These are phyloP conservation scores for Aspergillus sp. DNA, from an alignment of 2,329 filamentous ascomycete species.

Conservation along the genomic window DNA sequence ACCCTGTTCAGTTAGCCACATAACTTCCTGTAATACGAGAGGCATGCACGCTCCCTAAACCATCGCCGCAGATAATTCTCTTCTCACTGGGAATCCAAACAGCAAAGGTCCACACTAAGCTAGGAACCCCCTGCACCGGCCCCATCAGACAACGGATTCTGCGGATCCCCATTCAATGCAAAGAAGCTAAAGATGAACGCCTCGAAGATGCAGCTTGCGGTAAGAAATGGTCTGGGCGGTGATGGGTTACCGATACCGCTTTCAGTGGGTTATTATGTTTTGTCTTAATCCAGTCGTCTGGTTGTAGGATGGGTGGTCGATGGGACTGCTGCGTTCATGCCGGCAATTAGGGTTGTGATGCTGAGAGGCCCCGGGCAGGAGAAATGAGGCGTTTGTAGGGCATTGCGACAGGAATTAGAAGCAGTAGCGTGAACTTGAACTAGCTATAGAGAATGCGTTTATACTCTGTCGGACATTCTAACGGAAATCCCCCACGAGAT, in stretches of 20 bases:
- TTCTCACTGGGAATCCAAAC: constrained; percentile 31
- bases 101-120: constrained; percentile 28
- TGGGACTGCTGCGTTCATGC: constrained; percentile 9
- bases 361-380: constrained; percentile 27
- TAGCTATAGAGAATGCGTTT: too few relatives aligned
- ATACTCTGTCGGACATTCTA: too few relatives aligned
- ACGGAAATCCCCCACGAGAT: too few relatives aligned
- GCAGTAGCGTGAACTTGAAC: too few relatives aligned
- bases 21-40: constrained; percentile 14
- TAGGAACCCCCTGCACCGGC: constrained; percentile 27
- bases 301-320: constrained; percentile 36
- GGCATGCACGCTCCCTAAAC: constrained; percentile 34
- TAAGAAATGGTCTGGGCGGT: constrained; percentile 38
- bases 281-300: constrained; percentile 30
- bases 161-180: constrained; percentile 23
- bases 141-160: constrained; percentile 30
- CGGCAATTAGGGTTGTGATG: constrained; percentile 19
- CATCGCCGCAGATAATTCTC: constrained; percentile 29
- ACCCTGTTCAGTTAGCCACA: constrained; percentile 20
- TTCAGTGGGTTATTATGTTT: constrained; percentile 24
- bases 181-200: constrained; percentile 32
- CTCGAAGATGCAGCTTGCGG: constrained; percentile 31
- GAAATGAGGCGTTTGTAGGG: constrained; percentile 8
- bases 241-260: constrained; percentile 36
- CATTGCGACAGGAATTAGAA: too few relatives aligned